These are phyloP conservation scores for Sphagnum tenellum DNA, from an alignment of 225 moss, liverwort and hornwort species.

Conservation along the genomic window DNA sequence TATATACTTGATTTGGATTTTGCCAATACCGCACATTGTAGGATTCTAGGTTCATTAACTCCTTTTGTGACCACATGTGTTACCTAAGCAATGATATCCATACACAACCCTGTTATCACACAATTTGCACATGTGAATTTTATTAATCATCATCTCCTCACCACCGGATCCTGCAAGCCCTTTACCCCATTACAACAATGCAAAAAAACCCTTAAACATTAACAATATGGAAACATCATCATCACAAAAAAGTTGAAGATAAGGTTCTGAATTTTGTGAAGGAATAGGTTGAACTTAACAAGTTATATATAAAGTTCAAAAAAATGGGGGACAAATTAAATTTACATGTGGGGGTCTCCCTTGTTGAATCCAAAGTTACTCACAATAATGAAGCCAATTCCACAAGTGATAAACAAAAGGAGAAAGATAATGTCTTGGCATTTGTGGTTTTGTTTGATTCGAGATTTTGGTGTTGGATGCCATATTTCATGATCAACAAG, in stretches of 20 bases:
- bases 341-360: conserved; percentile 63
- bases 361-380: conserved; percentile 60
- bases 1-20: conserved; percentile 87
- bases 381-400: conserved; percentile 58
- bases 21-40: conserved; percentile 73
- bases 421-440: conserved; percentile 78
- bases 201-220: too few species aligned
- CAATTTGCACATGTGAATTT: background rate
- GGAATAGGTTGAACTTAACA: too few species aligned
- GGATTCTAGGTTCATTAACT: conserved; percentile 8
- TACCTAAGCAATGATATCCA: conserved; percentile 72
- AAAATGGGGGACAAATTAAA: too few species aligned
- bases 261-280: too few species aligned
- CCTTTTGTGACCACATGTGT: conserved; percentile 58
- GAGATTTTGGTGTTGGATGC: conserved; percentile 29
- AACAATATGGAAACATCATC: too few species aligned
- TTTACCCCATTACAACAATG: too few species aligned
- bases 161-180: too few species aligned
- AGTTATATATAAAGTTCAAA: too few species aligned
- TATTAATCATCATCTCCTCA: background rate
- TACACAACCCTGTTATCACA: conserved; percentile 39
- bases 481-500: conserved; percentile 29
- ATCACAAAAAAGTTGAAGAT: too few species aligned
- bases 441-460: conserved; percentile 53
- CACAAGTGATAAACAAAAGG: conserved; percentile 38